These are phyloP conservation scores for Trypanosoma cruzi DNA, from an alignment of 208 protist species.

Conservation along the genomic window DNA sequence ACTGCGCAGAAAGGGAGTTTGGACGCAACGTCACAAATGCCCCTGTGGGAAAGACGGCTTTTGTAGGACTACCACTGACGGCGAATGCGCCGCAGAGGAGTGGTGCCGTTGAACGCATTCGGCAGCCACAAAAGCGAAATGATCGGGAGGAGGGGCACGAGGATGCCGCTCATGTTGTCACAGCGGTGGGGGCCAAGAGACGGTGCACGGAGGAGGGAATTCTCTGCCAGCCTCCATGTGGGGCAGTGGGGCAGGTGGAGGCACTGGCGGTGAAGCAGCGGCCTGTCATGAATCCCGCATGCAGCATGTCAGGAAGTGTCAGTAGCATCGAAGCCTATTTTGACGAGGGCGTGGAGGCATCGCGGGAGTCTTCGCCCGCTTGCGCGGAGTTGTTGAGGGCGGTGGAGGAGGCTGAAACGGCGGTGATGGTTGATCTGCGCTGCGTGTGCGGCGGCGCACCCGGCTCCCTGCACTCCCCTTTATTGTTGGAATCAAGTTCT, in stretches of 20 bases:
- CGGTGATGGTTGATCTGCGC: constrained; percentile 9
- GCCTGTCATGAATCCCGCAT: background rate
- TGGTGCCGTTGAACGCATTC: background rate
- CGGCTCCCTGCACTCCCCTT: background rate
- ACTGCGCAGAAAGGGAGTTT: constrained; percentile 19
- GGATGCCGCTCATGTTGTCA: background rate
- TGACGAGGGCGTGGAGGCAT: constrained; percentile 3
- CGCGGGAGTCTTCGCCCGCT: background rate
- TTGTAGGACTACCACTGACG: background rate
- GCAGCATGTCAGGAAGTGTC: background rate
- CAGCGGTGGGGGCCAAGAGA: background rate
- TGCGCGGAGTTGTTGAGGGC: constrained; percentile 8
- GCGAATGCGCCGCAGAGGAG: background rate
- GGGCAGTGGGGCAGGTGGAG: background rate
- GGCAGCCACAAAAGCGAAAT: background rate
- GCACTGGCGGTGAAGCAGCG: background rate
- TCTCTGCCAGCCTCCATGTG: background rate
- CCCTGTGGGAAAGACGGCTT: background rate
- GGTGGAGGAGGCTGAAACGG: background rate
- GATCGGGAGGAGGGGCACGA: background rate
- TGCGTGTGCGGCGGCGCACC: background rate
- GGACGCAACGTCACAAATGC: constrained; percentile 35
- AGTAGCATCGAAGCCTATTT: constrained; percentile 22
- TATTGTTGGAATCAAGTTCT: background rate
- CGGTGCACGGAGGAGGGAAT: background rate